These are phyloP conservation scores for Fraxinus platypoda DNA, from an alignment of 305 asterid genomes.

Conservation along the genomic window DNA sequence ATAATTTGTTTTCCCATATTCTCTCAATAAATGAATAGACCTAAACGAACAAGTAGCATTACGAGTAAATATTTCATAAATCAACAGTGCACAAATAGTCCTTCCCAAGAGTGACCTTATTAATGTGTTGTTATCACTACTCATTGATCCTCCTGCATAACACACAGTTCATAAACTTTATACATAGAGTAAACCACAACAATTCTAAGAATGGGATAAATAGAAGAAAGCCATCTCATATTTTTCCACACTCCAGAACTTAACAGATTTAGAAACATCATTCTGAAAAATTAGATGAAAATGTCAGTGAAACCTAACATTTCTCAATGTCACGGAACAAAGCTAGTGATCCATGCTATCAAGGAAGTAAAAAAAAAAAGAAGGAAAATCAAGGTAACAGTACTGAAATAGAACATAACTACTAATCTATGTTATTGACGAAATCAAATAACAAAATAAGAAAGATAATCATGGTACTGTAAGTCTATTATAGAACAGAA, in stretches of 20 bases:
- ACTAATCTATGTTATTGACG: neutral
- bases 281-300: neutral
- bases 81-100: neutral
- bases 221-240: neutral
- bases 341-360: neutral
- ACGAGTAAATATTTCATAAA: neutral
- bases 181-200: neutral
- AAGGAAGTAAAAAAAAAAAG: neutral
- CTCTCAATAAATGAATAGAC: conserved; percentile 16
- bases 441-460: neutral
- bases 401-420: neutral
- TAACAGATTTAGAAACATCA: neutral
- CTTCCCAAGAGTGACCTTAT: neutral
- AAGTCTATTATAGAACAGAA: neutral
- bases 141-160: neutral
- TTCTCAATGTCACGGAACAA: neutral
- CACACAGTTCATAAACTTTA: neutral
- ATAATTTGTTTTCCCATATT: conserved; percentile 6
- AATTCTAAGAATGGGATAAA: too few relatives aligned
- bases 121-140: neutral
- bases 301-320: neutral
- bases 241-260: neutral
- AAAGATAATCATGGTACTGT: neutral
- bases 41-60: conserved; percentile 3
- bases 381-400: neutral